phyloP scores from a whole-genome alignment of 352 stramenopile species.

The Phytophthora sojae region DNA sequence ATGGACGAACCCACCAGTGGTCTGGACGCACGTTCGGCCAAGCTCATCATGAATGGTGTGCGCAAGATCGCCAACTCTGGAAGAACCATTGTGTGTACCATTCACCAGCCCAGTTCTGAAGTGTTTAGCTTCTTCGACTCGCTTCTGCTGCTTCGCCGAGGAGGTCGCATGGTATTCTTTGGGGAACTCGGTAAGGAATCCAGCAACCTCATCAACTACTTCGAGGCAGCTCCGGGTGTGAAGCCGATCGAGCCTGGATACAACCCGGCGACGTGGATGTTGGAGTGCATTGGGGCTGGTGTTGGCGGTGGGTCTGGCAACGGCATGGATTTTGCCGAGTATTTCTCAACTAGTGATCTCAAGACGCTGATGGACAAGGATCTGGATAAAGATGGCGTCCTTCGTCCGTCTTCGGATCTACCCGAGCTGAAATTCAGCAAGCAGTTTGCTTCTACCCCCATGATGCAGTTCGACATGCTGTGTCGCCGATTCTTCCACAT shows the following conservation, averaged over 20 bases:
- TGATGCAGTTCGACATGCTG: constrained; percentile 48
- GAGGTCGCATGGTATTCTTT: constrained; percentile 63
- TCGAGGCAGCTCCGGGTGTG: constrained; percentile 48
- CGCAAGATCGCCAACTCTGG: constrained; percentile 86
- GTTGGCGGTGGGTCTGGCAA: constrained; percentile 25
- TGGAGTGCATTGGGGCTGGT: constrained; percentile 76
- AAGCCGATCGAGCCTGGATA: constrained; percentile 77
- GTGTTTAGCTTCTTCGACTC: constrained; percentile 92
- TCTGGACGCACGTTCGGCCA: constrained; percentile 87
- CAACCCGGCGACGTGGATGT: constrained; percentile 93
- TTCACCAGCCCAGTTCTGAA: constrained; percentile 92
- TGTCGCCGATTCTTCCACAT: constrained; percentile 70
- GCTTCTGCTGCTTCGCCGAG: constrained; percentile 77
- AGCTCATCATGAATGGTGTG: constrained; percentile 89
- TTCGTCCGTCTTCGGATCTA: constrained; percentile 36
- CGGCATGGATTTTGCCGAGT: constrained; percentile 47
- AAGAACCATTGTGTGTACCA: constrained; percentile 90
- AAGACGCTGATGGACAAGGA: constrained; percentile 48
- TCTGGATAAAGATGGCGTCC: constrained; percentile 52
- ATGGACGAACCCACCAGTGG: constrained; percentile 91
- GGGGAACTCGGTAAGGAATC: constrained; percentile 59
- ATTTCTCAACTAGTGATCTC: constrained; percentile 49
- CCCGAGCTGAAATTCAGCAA: constrained; percentile 51
- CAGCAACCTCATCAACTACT: constrained; percentile 62
- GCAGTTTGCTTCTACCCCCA: constrained; percentile 40